phyloP scores from a whole-genome alignment of 2,329 filamentous ascomycete species.

The Exutisphaerella laricina region DNA sequence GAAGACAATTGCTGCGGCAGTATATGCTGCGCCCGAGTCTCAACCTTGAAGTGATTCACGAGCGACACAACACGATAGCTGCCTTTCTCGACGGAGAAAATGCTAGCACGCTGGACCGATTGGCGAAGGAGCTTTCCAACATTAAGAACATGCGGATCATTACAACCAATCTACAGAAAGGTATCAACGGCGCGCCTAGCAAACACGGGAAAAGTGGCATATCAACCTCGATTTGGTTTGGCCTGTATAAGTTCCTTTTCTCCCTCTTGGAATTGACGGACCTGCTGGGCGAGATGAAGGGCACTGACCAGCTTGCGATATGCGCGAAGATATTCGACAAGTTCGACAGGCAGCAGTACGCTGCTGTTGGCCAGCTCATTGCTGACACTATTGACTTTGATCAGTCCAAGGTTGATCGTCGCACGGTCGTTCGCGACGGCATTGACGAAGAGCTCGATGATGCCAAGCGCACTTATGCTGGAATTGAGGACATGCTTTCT shows the following conservation, averaged over 20 bases:
- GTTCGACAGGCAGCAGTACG: slow-evolving; percentile 55
- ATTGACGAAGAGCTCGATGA: slow-evolving; percentile 70
- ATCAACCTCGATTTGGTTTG: slow-evolving; percentile 59
- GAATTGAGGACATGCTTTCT: slow-evolving; percentile 67
- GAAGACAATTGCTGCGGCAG: slow-evolving; percentile 66
- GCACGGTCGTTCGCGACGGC: slow-evolving; percentile 66
- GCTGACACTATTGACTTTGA: slow-evolving; percentile 74
- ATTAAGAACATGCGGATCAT: slow-evolving; percentile 70
- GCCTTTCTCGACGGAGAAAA: slow-evolving; percentile 66
- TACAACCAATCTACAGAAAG: slow-evolving; percentile 68
- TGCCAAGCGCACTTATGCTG: slow-evolving; percentile 71
- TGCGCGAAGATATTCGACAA: slow-evolving; percentile 54
- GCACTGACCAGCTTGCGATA: slow-evolving; percentile 49
- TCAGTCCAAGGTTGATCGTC: slow-evolving; percentile 62
- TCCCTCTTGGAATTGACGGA: slow-evolving; percentile 66
- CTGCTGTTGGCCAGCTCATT: slow-evolving; percentile 64
- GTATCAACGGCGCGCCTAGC: slow-evolving; percentile 54
- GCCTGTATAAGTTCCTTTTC: slow-evolving; percentile 66
- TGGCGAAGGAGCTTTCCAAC: slow-evolving; percentile 59
- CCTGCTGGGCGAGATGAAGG: slow-evolving; percentile 52
- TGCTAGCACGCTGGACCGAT: slow-evolving; percentile 46
- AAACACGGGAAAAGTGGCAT: slow-evolving; percentile 51
- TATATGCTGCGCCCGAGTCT: slow-evolving; percentile 74
- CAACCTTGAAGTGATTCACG: slow-evolving; percentile 60
- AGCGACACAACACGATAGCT: slow-evolving; percentile 65